A percentile compares a stretch with the other conserved stretches of the same genome.
Conservation (phyloP, 495 filamentous ascomycete genomes). For the Penicillium ochrochloron region DNA sequence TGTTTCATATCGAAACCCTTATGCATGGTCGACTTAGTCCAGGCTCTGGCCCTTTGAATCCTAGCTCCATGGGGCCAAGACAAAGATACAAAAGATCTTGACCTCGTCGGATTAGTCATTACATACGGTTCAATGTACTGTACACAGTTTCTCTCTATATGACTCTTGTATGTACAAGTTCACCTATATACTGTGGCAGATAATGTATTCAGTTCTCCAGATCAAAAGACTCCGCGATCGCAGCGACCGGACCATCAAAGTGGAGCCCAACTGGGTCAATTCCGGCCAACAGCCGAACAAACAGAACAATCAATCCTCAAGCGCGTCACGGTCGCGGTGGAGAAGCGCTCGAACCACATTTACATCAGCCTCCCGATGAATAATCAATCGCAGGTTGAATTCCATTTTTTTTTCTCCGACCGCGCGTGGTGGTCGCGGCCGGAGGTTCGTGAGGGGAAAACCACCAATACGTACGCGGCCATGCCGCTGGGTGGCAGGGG, state of each 20-base stretch:
- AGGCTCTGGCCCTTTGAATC: not conserved
- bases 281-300: conserved; percentile 3
- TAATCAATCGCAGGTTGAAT: not conserved
- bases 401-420: not conserved
- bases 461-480: conserved; percentile 14
- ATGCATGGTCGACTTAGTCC: conserved; percentile 2
- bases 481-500: conserved; percentile 25
- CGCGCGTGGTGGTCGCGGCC: not conserved
- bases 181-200: no score
- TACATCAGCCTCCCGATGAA: not conserved
- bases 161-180: not conserved
- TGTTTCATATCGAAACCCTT: not conserved
- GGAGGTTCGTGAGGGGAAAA: not conserved
- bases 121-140: not conserved
- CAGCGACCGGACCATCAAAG: not conserved
- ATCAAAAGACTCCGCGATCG: not conserved
- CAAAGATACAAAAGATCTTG: not conserved
- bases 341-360: not conserved
- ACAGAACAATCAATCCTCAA: not conserved
- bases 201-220: not conserved
- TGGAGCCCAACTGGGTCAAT: not conserved
- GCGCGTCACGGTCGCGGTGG: not conserved
- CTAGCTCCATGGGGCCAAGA: not conserved
- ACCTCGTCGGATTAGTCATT: not conserved
- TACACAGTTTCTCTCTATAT: not conserved